Base-by-base conservation (phyloP, 768 basidiomycete genomes). In the Brasilioporus rufonigricans region DNA sequence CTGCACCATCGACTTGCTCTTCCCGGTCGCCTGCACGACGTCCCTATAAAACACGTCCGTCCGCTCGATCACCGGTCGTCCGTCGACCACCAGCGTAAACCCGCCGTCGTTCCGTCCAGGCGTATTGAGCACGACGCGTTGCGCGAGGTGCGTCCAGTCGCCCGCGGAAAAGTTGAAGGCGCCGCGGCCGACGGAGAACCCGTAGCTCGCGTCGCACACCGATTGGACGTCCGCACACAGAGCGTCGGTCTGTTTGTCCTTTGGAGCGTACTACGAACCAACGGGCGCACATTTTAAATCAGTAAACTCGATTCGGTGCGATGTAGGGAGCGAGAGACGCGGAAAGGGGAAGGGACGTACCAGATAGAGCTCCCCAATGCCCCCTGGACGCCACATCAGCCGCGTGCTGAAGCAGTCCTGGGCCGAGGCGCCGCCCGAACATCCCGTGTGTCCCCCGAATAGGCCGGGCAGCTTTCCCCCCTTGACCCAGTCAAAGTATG, bases 401-500 rank as follows among this genome's bases (percentile, higher is more conserved):
- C 93, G 73, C 7, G 91, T 93, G 64, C 88, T 91, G 65, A 91
- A 95, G 62, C 93, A 95, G 41, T 79, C 76, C 33, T 74, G 58
- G 8, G 90, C 92, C n/a, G 77, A 76, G 60, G 83, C 74, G 1
- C 90, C 90, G 6, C 90, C 90, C 19, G 88, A 89, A 65, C 89
- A 91, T 8, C 71, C 78, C 4, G 65, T 73, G 58, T 80, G 83
- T 0, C 88, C 88, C 0, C 87, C 87, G 61, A 85, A 91, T 5
- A 93, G 58, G 1, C 93, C 93, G 0, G 93, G 91, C 6, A 95
- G 67, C 71, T 97, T 95, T 8, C 93, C 93, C 5, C 81, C 93
- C 50, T 80, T 76, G 18, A 91, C 90, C 77, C 84, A 95, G 49
- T 86, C 77, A 59, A 92, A 95, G 56, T 83, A 80, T 0, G 50